Conservation (phyloP, 2,329 filamentous ascomycete genomes). For the Exophiala sideris region DNA sequence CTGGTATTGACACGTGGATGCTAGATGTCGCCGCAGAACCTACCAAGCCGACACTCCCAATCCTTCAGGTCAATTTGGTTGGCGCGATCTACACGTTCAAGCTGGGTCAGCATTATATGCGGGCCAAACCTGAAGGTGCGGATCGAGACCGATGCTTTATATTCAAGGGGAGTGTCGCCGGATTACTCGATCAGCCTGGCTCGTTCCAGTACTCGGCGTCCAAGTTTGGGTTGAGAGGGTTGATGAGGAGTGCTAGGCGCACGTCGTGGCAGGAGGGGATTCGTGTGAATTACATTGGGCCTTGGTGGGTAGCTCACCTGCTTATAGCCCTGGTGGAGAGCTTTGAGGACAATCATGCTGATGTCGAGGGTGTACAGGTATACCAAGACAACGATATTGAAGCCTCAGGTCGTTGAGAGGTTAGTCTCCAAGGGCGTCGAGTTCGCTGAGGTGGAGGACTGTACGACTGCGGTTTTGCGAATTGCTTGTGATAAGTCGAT, state of each 20-base stretch:
- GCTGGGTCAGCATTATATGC: conserved; percentile 34
- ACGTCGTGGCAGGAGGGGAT: conserved; percentile 36
- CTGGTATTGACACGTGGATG: conserved; percentile 34
- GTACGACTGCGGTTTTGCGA: conserved; percentile 2
- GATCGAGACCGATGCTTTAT: conserved; percentile 29
- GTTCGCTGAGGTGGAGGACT: conserved; percentile 12
- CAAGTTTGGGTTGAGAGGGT: conserved; percentile 37
- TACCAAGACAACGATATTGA: conserved; percentile 33
- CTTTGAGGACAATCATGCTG: conserved; percentile 14
- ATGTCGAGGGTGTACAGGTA: conserved; percentile 29
- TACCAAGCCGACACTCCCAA: conserved; percentile 33
- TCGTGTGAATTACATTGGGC: conserved; percentile 37
- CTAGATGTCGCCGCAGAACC: conserved; percentile 16
- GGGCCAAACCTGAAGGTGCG: conserved; percentile 14
- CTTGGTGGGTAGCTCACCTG: conserved; percentile 27
- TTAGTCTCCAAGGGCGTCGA: conserved; percentile 17
- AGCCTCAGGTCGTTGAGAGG: conserved; percentile 27
- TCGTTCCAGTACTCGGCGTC: conserved; percentile 34
- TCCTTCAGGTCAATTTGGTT: conserved; percentile 28
- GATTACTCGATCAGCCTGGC: conserved; percentile 34
- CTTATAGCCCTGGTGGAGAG: not conserved
- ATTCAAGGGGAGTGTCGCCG: conserved; percentile 34
- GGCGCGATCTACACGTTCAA: conserved; percentile 18
- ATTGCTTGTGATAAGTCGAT: conserved; percentile 5
- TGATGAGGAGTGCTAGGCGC: conserved; percentile 37